phyloP scores from a whole-genome alignment of 2,329 filamentous ascomycete genomes.

The Incumbomyces lentus region DNA sequence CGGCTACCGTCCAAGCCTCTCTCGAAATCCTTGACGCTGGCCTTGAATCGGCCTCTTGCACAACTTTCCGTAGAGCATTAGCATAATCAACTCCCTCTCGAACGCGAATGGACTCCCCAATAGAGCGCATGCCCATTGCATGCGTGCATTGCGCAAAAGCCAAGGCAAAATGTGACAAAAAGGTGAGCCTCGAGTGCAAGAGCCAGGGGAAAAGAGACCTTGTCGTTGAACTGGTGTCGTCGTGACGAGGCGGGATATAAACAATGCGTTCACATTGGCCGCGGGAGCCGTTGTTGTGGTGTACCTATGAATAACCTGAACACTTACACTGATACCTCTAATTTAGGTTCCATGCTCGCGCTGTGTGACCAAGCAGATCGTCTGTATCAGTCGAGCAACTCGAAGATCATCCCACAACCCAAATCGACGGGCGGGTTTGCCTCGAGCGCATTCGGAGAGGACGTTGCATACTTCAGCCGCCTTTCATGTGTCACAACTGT shows the following conservation, averaged over 20 bases:
- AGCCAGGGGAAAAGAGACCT: neutral
- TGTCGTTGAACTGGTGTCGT: neutral
- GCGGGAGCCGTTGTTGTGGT: no score
- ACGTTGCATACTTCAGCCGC: constrained; percentile 16
- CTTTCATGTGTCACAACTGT: constrained; percentile 19
- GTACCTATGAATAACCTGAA: neutral
- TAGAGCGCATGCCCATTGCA: constrained; percentile 21
- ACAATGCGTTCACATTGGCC: neutral
- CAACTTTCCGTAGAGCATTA: no score
- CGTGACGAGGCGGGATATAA: neutral
- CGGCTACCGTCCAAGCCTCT: no score
- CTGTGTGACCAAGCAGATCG: constrained; percentile 22
- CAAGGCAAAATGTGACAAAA: constrained; percentile 24
- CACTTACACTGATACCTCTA: neutral
- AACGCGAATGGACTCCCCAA: constrained; percentile 17
- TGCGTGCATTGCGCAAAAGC: constrained; percentile 22
- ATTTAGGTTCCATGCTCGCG: constrained; percentile 21
- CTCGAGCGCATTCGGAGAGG: constrained; percentile 18
- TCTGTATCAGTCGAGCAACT: constrained; percentile 20
- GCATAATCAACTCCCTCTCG: no score
- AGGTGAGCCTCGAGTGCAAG: constrained; percentile 13
- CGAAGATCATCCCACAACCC: constrained; percentile 20
- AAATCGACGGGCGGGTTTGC: constrained; percentile 16
- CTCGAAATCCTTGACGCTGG: no score
- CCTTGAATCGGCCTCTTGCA: no score